Percentiles rank a stretch among this genome's conserved stretches.
phyloP scores from a whole-genome alignment of 1,139 yeast genomes.

The Candida tunisiensis region DNA sequence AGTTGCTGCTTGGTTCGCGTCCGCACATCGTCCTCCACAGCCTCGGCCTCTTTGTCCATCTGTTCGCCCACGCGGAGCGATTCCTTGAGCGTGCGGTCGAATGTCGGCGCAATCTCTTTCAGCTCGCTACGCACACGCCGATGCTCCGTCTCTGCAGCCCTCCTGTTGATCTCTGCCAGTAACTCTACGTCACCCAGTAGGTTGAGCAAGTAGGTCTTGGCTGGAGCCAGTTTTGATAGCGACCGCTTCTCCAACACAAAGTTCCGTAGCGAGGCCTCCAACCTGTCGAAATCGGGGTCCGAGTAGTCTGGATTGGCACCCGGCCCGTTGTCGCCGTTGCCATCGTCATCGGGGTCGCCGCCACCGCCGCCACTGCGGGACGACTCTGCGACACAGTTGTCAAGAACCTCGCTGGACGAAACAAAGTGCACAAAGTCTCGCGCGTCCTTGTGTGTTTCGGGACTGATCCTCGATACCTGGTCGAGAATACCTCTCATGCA shows the following conservation, averaged over 20 bases:
- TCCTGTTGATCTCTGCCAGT: slow-evolving; percentile 44
- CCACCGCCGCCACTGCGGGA: slow-evolving; percentile 17
- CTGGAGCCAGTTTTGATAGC: slow-evolving; percentile 79
- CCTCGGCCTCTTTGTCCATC: slow-evolving; percentile 48
- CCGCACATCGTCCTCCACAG: slow-evolving; percentile 40
- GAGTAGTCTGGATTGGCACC: slow-evolving; percentile 7
- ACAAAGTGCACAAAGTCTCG: slow-evolving; percentile 90
- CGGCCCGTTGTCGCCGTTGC: slow-evolving; percentile 23
- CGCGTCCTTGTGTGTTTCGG: slow-evolving; percentile 80
- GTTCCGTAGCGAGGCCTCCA: slow-evolving; percentile 72
- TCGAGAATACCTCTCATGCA: slow-evolving; percentile 65
- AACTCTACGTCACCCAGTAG: slow-evolving; percentile 46
- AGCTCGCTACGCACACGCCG: slow-evolving; percentile 27
- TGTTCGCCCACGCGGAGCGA: slow-evolving; percentile 40
- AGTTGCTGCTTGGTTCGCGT: slow-evolving; percentile 41
- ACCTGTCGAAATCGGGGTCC: slow-evolving; percentile 59
- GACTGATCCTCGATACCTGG: slow-evolving; percentile 78
- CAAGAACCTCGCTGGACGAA: slow-evolving; percentile 35
- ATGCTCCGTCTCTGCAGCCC: slow-evolving; percentile 29
- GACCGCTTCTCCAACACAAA: slow-evolving; percentile 85
- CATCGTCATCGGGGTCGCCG: slow-evolving; percentile 18
- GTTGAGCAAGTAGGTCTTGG: slow-evolving; percentile 66
- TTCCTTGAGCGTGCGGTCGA: slow-evolving; percentile 34
- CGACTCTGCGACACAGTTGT: slow-evolving; percentile 8
- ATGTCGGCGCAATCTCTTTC: slow-evolving; percentile 33